Conservation (phyloP, 2,329 filamentous ascomycete species). For the Neofusicoccum parvum region DNA sequence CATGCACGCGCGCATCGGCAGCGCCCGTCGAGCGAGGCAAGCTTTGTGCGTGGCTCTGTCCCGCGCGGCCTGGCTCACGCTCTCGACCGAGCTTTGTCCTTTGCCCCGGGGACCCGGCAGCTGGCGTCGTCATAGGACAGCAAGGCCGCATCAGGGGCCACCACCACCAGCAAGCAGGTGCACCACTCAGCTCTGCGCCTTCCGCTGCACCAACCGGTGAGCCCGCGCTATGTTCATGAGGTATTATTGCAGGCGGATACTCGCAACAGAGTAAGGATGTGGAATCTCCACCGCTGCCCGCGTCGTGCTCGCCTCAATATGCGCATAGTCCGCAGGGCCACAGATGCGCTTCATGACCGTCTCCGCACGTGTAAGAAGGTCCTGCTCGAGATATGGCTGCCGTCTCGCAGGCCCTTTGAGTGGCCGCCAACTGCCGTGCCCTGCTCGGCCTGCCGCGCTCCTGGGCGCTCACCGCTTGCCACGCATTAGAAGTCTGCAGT, state of each 20-base stretch:
- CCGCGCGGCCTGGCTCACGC: too few species aligned
- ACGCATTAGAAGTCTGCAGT: not conserved
- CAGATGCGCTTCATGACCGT: constrained; percentile 5
- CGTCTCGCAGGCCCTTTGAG: not conserved
- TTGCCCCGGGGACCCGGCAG: not conserved
- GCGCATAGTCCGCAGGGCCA: constrained; percentile 2
- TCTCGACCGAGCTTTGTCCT: too few species aligned
- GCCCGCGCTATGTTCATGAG: constrained; percentile 8
- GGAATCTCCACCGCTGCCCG: not conserved
- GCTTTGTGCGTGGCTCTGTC: not conserved
- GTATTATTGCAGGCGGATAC: not conserved
- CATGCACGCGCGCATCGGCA: not conserved
- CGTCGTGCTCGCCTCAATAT: not conserved
- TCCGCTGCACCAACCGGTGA: not conserved
- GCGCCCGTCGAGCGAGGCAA: not conserved
- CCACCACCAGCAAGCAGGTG: not conserved
- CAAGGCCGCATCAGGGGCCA: not conserved
- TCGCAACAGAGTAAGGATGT: not conserved
- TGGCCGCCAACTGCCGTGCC: not conserved
- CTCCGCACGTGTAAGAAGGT: not conserved
- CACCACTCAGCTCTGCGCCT: not conserved
- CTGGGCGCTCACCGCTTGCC: not conserved
- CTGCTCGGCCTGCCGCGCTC: not conserved
- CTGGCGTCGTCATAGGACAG: constrained; percentile 3
- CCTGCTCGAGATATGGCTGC: not conserved